phyloP scores from a whole-genome alignment of 148 eudicot genomes.

The Salicornia ramosissima region DNA sequence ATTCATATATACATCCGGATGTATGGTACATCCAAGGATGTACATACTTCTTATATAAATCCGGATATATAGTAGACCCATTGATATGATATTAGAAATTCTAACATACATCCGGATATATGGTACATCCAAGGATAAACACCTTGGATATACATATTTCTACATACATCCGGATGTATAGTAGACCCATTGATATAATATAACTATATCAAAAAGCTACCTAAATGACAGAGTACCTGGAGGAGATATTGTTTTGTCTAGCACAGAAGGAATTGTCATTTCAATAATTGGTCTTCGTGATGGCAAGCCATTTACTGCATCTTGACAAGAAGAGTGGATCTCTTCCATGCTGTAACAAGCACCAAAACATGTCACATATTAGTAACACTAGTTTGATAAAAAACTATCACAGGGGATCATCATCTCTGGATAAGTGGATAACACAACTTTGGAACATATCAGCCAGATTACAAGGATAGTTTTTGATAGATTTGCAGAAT shows the following conservation, averaged over 20 bases:
- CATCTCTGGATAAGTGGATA: too few species aligned
- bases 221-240: conserved; percentile 37
- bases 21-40: too few species aligned
- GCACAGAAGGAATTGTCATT: conserved; percentile 89
- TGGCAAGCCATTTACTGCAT: conserved; percentile 65
- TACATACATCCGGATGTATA: too few species aligned
- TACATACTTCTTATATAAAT: too few species aligned
- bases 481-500: neutral
- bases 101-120: too few species aligned
- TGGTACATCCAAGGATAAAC: too few species aligned
- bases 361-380: neutral
- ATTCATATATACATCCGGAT: too few species aligned
- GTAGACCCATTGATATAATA: too few species aligned
- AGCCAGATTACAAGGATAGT: neutral
- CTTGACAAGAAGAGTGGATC: conserved; percentile 70
- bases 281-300: conserved; percentile 85
- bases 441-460: neutral
- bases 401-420: neutral
- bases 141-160: too few species aligned
- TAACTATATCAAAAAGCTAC: too few species aligned
- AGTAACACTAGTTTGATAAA: neutral
- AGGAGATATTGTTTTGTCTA: conserved; percentile 85
- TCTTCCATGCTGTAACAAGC: conserved; percentile 65
- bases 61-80: too few species aligned
- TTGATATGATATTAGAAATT: too few species aligned